Percentiles rank a stretch among this genome's conserved stretches.
Evolutionary conservation across 164 flowering plant genomes (phyloP).

Genomic region (Vitis riparia): DNA sequence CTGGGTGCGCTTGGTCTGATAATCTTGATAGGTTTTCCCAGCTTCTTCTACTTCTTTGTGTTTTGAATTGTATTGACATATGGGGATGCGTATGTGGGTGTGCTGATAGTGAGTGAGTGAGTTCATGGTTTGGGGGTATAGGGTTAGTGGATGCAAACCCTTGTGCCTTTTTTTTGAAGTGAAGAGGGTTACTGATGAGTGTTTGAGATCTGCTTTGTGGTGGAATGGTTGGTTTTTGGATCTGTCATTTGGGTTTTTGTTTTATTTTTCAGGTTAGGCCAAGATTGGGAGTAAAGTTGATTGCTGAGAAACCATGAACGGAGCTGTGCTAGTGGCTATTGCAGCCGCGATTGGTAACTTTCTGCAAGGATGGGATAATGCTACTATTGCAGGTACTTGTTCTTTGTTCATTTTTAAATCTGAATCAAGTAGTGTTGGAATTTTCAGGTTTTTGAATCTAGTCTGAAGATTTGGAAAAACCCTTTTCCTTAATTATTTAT

Average conservation of each 20-base stretch:
- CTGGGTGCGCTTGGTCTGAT: background rate
- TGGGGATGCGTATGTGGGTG: no score
- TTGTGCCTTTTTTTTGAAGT: background rate
- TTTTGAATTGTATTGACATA: background rate
- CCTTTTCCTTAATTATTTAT: no score
- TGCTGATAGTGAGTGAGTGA: background rate
- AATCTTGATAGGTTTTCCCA: background rate
- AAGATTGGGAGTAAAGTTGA: background rate
- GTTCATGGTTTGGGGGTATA: no score
- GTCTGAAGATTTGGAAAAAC: no score
- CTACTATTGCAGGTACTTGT: conserved; percentile 56
- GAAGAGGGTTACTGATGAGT: background rate
- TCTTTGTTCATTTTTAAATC: background rate
- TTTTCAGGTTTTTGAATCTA: background rate
- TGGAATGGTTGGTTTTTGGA: background rate
- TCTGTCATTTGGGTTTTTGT: conserved; percentile 1
- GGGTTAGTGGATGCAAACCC: no score
- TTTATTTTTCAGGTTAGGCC: conserved; percentile 10
- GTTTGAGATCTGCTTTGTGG: background rate
- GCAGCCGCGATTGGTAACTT: conserved; percentile 69
- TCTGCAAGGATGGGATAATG: conserved; percentile 78
- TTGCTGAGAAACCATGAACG: conserved; percentile 34
- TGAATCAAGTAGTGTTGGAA: no score
- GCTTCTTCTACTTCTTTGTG: background rate
- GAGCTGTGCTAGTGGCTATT: conserved; percentile 58